Conservation (phyloP, 768 basidiomycete genomes). For the Clitopilus passeckerianus region DNA sequence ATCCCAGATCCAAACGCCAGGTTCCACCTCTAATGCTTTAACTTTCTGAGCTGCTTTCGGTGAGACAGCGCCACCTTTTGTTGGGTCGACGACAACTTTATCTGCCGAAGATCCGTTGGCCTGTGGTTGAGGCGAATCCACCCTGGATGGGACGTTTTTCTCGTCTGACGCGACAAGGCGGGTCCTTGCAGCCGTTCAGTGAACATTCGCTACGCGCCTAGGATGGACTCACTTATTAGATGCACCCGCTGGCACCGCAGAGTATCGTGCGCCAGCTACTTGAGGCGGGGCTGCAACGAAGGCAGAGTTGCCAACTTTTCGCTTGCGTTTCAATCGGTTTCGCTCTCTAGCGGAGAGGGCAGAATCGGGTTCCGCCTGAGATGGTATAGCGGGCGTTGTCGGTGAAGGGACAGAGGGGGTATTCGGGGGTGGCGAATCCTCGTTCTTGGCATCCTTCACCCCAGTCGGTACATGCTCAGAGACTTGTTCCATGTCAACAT, state of each 20-base stretch:
- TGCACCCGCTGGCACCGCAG: slow-evolving; percentile 47
- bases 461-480: slow-evolving; percentile 30
- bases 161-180: slow-evolving; percentile 70
- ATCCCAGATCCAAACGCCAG: slow-evolving; percentile 84
- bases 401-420: slow-evolving; percentile 52
- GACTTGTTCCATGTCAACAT: slow-evolving; percentile 33
- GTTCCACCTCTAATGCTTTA: slow-evolving; percentile 69
- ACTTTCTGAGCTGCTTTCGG: slow-evolving; percentile 75
- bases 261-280: slow-evolving; percentile 55
- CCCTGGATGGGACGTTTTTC: slow-evolving; percentile 44
- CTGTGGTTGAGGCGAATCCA: slow-evolving; percentile 51
- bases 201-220: neutral
- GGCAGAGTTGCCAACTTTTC: slow-evolving; percentile 80
- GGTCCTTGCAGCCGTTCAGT: slow-evolving; percentile 38
- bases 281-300: slow-evolving; percentile 76
- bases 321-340: slow-evolving; percentile 92
- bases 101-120: slow-evolving; percentile 39
- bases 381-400: slow-evolving; percentile 42
- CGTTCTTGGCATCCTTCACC: slow-evolving; percentile 26
- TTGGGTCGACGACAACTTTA: slow-evolving; percentile 73
- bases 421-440: slow-evolving; percentile 33
- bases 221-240: slow-evolving; percentile 49
- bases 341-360: slow-evolving; percentile 80
- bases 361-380: neutral
- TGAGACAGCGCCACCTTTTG: slow-evolving; percentile 80